Conservation (phyloP, 371 early-diverging fungal species). For the Lichtheimia corymbifera region DNA sequence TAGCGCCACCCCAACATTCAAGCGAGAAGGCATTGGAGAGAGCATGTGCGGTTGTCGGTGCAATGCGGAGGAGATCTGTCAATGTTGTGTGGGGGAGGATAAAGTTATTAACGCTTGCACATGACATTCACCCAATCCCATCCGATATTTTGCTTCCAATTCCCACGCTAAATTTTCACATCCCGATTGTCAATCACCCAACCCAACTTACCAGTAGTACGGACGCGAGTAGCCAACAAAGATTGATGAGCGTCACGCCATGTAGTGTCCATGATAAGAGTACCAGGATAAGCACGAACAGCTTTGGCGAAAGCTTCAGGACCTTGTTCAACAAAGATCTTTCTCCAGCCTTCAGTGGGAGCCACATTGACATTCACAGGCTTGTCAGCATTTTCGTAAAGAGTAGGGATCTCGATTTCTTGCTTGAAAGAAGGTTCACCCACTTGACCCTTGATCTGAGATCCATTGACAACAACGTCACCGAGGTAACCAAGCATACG, state of each 20-base stretch:
- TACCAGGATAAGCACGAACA: conserved; percentile 82
- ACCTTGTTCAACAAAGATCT: conserved; percentile 82
- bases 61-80: conserved; percentile 75
- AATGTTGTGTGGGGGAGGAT: neutral
- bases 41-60: conserved; percentile 85
- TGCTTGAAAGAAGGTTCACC: conserved; percentile 64
- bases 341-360: conserved; percentile 84
- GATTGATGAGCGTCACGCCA: conserved; percentile 97
- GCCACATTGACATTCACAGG: conserved; percentile 52
- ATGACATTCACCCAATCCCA: too few species aligned
- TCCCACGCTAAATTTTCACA: too few species aligned
- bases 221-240: conserved; percentile 90
- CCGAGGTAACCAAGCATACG: conserved; percentile 87
- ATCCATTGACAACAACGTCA: conserved; percentile 92
- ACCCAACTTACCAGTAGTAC: conserved; percentile 72
- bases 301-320: conserved; percentile 90
- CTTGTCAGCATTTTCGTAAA: conserved; percentile 46
- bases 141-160: too few species aligned
- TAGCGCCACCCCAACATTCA: conserved; percentile 95
- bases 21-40: conserved; percentile 85
- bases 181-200: neutral
- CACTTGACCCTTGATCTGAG: conserved; percentile 87
- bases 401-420: conserved; percentile 60
- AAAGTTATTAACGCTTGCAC: too few species aligned
- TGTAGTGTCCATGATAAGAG: conserved; percentile 90